Base-by-base conservation (phyloP, 768 basidiomycete genomes). In the Trichaptum fuscoviolaceum region DNA sequence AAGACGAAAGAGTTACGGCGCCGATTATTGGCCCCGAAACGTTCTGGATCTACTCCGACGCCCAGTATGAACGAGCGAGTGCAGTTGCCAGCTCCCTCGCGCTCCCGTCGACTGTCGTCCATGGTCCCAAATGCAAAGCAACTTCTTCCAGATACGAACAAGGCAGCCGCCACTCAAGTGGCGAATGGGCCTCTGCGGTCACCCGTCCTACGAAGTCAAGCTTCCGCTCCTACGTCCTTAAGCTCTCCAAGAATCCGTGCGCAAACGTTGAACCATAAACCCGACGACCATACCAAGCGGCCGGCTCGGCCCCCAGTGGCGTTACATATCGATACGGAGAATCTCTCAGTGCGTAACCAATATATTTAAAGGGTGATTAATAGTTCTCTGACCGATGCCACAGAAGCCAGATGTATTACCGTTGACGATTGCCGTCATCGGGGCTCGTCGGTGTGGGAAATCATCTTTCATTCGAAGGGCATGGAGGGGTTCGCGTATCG, bases 391-490 rank as follows among this genome's bases (percentile, higher is more conserved):
- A 52, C 20, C 30, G 20, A 52, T 52, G 6, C 15, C 42, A 52
- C 42, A 52, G 57, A 68, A 77, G 77, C 66, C 68, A 18, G 71
- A 73, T n/a, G 68, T 71, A 12, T 76, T 71, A 66, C 24, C 52
- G 75, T 75, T 91, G 63, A 86, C 87, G 9, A 79, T 99, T 27
- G 88, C 89, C 34, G 87, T 99, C 35, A 82, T 96, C 42, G 96
- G 96, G 17, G 83, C 86, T 12, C 76, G 82, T 52, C 84, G 87
- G 36, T 94, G 91, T 67, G 96, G 96, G 67, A 98, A 98, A 77
- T 89, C 92, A 1, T 85, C 87, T 3, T 83, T 93, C 63, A 91
- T 97, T 68, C 81, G 82, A 42, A 89, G 88, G 73, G 95, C 93
- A 10, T 79, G 94, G 66, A 87, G 85, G 69, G 80, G 82, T 1